Evolutionary conservation across 352 stramenopile genomes (phyloP), one percentile per base, ranked within the genome.

Genomic region (Detonula confervacea): DNA sequence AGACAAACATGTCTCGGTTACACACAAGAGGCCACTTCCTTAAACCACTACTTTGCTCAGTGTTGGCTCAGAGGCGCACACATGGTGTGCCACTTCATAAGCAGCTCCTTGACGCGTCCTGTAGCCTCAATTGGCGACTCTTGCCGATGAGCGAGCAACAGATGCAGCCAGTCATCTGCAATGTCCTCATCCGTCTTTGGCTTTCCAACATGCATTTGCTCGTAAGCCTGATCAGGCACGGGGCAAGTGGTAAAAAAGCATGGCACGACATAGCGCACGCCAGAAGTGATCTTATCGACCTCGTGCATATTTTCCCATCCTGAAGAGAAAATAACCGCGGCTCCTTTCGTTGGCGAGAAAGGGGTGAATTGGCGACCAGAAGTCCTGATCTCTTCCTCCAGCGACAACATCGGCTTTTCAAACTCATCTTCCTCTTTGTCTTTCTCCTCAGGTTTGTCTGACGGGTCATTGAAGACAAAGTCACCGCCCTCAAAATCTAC

Each of bases 221-320:
- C 37, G 55, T 86, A 86, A 1, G 73, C 73, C 8, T 52, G 49
- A 16, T 83, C 67, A 18, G 79, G 79, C 14, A 86, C 79, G n/a
- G 79, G 73, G 55, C 79, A 83, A 22, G 79, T 86, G 12, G 79
- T 86, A 47, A 86, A 86, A 67, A 86, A 86, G 49, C 56, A 49
- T 16, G 75, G 73, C 22, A 86, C 68, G 24, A 37, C 47, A 24
- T 62, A 81, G 5, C 57, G 14, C 46, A 60, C 30, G 6, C 77
- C 77, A n/a, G 47, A 67, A 22, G 69, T 81, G 35, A 84, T 78
- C 56, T 64, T 74, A 51, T 85, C 62, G 5, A 82, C 77, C 71
- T 85, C 71, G 35, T 85, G 72, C 72, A 82, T 85, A 54, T 85
- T 85, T 64, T 84, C 77, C 77, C 77, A 85, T n/a, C 77, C 77